These are phyloP conservation scores for Diaporthe sp. DNA, from an alignment of 2,329 filamentous ascomycete species.

Conservation along the genomic window DNA sequence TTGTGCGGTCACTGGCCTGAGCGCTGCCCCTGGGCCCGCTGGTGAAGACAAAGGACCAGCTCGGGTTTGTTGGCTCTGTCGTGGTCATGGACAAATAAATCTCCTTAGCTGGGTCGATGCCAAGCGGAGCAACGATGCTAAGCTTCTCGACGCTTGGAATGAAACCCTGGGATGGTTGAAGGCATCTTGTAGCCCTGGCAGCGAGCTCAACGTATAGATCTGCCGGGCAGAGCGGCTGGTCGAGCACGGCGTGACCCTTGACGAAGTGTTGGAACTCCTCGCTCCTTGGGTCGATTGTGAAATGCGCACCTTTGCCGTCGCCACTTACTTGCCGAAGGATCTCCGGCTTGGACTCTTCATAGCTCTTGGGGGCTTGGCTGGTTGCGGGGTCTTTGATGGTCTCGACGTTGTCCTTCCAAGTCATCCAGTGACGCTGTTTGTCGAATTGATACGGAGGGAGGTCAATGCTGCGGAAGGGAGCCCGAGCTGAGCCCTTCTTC, in stretches of 20 bases:
- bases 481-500: background rate
- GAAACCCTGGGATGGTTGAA: background rate
- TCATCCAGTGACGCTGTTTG: conserved; percentile 43
- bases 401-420: conserved; percentile 30
- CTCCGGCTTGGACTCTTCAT: background rate
- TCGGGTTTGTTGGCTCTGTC: background rate
- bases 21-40: background rate
- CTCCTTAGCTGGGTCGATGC: background rate
- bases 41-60: conserved; percentile 8
- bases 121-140: background rate
- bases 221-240: conserved; percentile 40
- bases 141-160: background rate
- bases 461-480: conserved; percentile 19
- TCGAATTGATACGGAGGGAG: conserved; percentile 45
- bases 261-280: conserved; percentile 36
- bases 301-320: background rate
- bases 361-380: background rate
- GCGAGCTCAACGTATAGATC: conserved; percentile 43
- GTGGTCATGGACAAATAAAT: background rate
- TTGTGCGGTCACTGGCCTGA: background rate
- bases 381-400: background rate
- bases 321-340: background rate
- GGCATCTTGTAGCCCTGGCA: conserved; percentile 32
- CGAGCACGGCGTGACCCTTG: conserved; percentile 40
- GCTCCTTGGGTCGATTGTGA: conserved; percentile 23